Base-by-base conservation (phyloP, 2,329 filamentous ascomycete genomes). In the Diaporthe vaccinii region DNA sequence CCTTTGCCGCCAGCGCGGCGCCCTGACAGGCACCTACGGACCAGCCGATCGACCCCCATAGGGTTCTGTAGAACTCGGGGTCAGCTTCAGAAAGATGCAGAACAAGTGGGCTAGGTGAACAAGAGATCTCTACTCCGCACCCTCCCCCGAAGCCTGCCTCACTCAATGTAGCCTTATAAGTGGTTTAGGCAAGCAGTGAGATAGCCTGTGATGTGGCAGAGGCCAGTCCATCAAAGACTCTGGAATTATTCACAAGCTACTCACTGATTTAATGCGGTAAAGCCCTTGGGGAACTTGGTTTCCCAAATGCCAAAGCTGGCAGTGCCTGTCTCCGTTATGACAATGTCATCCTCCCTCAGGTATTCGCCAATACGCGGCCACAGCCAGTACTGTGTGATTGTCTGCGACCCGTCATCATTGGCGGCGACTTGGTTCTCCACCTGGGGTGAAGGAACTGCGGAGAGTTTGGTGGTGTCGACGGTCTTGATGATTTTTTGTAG, bases 301-400 rank as follows among this genome's bases (percentile, higher is more conserved):
- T 96, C 94, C 91, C 94, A 95, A 80, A 97, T 94, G 74, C 95
- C 95, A 82, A 97, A 96, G 85, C 95, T 96, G 75, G 95, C 88
- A 0, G 95, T 98, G 53, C 95, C 95, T 2, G 95, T 98, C 83
- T 97, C 95, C 0, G 95, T 96, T 69, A 98, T 90, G 73, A 98
- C 87, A 74, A 97, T 91, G 80, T 98, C 95, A 61, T 92, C 88
- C 72, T 92, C 87, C 72, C 89, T 87, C 14, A 98, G 85, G 87
- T 93, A 97, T 77, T 92, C 88, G 51, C 93, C 92, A 22, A 97
- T 86, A 53, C 89, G 90, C 0, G 93, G 93, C 94, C 95, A 98
- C 82, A 98, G 89, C 87, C 90, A 95, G 22, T 89, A 89, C 82
- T 95, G 93, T 14, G 89, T 92, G 81, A 95, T 94, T 57, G 62